Evolutionary conservation across 352 stramenopile genomes (phyloP).

Genomic region (Phytophthora pistaciae): DNA sequence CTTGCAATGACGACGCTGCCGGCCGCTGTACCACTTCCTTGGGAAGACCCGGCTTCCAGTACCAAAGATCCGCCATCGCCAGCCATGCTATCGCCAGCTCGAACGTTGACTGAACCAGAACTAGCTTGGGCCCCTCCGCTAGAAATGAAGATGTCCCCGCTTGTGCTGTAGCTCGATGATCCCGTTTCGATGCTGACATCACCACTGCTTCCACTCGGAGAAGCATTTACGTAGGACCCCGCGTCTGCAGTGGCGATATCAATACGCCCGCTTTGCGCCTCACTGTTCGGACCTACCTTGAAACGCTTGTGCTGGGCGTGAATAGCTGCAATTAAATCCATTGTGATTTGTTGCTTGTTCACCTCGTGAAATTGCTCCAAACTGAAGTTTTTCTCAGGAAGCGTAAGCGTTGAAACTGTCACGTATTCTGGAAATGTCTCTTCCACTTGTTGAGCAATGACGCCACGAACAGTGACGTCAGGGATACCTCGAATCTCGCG

Average conservation of each 20-base stretch:
- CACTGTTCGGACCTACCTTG: constrained; percentile 60
- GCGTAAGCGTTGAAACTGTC: constrained; percentile 80
- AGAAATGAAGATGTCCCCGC: constrained; percentile 42
- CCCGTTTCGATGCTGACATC: constrained; percentile 48
- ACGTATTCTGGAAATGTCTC: constrained; percentile 95
- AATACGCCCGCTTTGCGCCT: constrained; percentile 51
- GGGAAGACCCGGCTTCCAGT: constrained; percentile 50
- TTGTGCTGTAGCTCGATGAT: constrained; percentile 38
- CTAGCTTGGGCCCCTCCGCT: constrained; percentile 35
- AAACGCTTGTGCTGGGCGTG: constrained; percentile 86
- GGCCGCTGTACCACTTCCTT: constrained; percentile 23
- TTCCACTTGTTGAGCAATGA: constrained; percentile 94
- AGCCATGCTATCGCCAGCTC: constrained; percentile 36
- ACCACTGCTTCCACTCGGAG: constrained; percentile 37
- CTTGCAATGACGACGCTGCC: constrained; percentile 45
- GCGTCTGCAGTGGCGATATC: constrained; percentile 54
- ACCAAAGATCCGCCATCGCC: constrained; percentile 47
- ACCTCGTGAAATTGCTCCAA: constrained; percentile 95
- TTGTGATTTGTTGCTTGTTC: constrained; percentile 93
- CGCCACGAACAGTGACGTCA: constrained; percentile 84
- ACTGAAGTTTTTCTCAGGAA: constrained; percentile 91
- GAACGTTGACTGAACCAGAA: constrained; percentile 41
- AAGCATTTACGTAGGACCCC: constrained; percentile 50
- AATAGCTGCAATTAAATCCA: constrained; percentile 92
- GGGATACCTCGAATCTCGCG: constrained; percentile 83